Conservation (phyloP, 2,329 filamentous ascomycete species). For the Blastomyces gilchristii region DNA sequence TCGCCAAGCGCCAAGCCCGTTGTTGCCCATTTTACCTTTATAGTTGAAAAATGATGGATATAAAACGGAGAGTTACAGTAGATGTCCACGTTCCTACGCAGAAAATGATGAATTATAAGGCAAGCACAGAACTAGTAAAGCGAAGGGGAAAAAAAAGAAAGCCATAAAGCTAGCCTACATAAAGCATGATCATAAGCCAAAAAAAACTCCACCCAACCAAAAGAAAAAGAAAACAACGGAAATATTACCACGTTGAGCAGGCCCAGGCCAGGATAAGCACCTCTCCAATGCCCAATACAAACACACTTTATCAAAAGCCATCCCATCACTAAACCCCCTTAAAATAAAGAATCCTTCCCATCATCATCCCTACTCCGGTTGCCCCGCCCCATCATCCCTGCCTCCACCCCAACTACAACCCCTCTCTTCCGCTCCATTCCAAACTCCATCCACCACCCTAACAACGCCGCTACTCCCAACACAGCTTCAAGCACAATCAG, state of each 20-base stretch:
- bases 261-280: not conserved
- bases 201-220: not conserved
- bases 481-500: slow-evolving; percentile 28
- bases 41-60: too few species aligned
- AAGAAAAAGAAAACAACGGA: not conserved
- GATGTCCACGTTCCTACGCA: not conserved
- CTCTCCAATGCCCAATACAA: not conserved
- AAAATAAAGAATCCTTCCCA: not conserved
- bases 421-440: slow-evolving; percentile 22
- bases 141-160: not conserved
- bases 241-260: not conserved
- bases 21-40: too few species aligned
- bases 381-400: not conserved
- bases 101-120: not conserved
- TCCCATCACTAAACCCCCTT: not conserved
- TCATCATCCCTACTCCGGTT: not conserved
- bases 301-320: not conserved
- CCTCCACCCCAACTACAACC: slow-evolving; percentile 10
- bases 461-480: slow-evolving; percentile 24
- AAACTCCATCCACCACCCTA: slow-evolving; percentile 25
- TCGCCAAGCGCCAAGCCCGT: too few species aligned
- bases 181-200: not conserved
- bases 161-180: not conserved
- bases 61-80: too few species aligned
- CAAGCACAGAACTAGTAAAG: not conserved